Conservation (phyloP, 768 basidiomycete genomes). For the Trametes elegans region DNA sequence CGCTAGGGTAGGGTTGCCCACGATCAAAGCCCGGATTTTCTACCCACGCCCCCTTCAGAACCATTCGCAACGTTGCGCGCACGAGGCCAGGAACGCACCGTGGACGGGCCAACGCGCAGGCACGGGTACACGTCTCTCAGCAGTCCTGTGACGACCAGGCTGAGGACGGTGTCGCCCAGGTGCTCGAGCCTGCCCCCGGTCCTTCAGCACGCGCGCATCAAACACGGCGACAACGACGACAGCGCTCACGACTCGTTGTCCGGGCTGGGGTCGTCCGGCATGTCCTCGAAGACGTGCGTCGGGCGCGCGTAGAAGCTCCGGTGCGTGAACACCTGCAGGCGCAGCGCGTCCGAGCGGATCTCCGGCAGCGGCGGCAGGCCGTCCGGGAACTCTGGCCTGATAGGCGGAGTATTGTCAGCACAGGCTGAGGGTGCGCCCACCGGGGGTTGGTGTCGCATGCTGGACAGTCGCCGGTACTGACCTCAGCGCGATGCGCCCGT, state of each 20-base stretch:
- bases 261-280: conserved; percentile 65
- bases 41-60: conserved; percentile 25
- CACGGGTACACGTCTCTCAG: conserved; percentile 64
- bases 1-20: conserved; percentile 72
- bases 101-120: conserved; percentile 74
- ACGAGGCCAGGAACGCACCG: conserved; percentile 44
- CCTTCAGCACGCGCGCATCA: too few relatives aligned
- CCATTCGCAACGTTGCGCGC: background rate
- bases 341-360: conserved; percentile 46
- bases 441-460: too few relatives aligned
- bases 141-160: conserved; percentile 62
- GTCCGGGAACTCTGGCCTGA: conserved; percentile 35
- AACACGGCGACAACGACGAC: background rate
- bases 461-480: too few relatives aligned
- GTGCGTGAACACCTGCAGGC: conserved; percentile 69
- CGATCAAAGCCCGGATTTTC: conserved; percentile 79
- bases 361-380: conserved; percentile 57
- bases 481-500: conserved; percentile 4
- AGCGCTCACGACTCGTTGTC: conserved; percentile 74
- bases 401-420: background rate
- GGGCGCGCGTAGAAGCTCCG: conserved; percentile 69
- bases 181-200: conserved; percentile 69
- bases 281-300: conserved; percentile 75
- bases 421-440: too few relatives aligned
- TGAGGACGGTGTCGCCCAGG: conserved; percentile 72